A percentile compares a stretch with the other conserved stretches of the same genome.
Conservation (phyloP, 495 filamentous ascomycete species). For the Penicillium odoratum region DNA sequence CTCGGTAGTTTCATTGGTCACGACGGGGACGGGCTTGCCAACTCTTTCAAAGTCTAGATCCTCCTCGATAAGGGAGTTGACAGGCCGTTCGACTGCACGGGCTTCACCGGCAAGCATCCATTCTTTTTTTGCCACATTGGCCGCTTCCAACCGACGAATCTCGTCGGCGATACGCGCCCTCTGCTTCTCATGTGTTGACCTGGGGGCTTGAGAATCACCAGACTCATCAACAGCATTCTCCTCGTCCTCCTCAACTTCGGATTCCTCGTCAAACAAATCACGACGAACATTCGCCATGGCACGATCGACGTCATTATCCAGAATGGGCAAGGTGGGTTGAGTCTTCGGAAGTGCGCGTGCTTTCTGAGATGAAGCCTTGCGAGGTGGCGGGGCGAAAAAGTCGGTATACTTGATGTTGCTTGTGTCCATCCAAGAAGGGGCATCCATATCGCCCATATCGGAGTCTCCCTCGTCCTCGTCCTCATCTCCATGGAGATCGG, state of each 20-base stretch:
- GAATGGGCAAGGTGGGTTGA: slow-evolving; percentile 43
- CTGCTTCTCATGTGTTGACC: slow-evolving; percentile 81
- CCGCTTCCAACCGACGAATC: slow-evolving; percentile 86
- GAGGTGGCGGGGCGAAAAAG: slow-evolving; percentile 83
- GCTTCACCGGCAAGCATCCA: slow-evolving; percentile 94
- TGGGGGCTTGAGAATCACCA: slow-evolving; percentile 53
- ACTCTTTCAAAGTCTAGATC: slow-evolving; percentile 93
- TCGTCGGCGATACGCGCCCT: slow-evolving; percentile 83
- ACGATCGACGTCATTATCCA: slow-evolving; percentile 69
- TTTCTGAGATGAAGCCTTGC: slow-evolving; percentile 60
- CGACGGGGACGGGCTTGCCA: slow-evolving; percentile 93
- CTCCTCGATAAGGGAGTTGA: slow-evolving; percentile 92
- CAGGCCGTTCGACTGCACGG: slow-evolving; percentile 71
- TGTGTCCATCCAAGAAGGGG: slow-evolving; percentile 62
- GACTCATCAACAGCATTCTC: slow-evolving; percentile 39
- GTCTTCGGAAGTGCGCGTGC: slow-evolving; percentile 50
- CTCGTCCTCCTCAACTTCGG: slow-evolving; percentile 53
- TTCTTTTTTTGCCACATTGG: slow-evolving; percentile 84
- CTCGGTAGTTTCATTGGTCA: slow-evolving; percentile 91
- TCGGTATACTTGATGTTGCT: slow-evolving; percentile 85
- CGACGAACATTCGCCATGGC: slow-evolving; percentile 90
- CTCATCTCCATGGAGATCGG: slow-evolving; percentile 60
- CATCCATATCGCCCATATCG: slow-evolving; percentile 39
- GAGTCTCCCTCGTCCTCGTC: slow-evolving; percentile 53
- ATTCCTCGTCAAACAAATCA: slow-evolving; percentile 86